phyloP scores from a whole-genome alignment of 495 filamentous ascomycete species.

The Usnea hakonensis region DNA sequence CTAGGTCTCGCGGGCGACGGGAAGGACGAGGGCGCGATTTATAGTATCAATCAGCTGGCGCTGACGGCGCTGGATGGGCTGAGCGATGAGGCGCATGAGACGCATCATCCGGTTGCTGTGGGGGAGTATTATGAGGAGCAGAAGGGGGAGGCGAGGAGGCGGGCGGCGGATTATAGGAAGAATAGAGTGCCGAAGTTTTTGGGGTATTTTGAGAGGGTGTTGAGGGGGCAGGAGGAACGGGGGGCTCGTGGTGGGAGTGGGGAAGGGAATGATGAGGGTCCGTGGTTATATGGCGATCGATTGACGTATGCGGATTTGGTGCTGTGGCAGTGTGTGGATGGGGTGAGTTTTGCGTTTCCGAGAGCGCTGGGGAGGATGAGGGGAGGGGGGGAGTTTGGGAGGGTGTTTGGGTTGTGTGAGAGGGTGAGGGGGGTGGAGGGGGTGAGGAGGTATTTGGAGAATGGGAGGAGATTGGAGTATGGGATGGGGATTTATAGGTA shows the following conservation, averaged over 20 bases:
- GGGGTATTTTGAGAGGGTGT: slow-evolving; percentile 54
- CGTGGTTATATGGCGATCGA: slow-evolving; percentile 50
- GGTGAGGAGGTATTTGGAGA: slow-evolving; percentile 53
- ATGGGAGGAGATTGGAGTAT: slow-evolving; percentile 48
- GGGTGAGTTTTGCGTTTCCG: slow-evolving; percentile 54
- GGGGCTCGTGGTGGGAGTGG: too few species aligned
- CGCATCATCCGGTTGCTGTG: slow-evolving; percentile 54
- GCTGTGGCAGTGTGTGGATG: slow-evolving; percentile 54
- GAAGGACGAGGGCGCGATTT: slow-evolving; percentile 39
- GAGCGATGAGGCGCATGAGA: slow-evolving; percentile 58
- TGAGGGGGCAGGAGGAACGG: too few species aligned
- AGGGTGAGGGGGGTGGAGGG: slow-evolving; percentile 45
- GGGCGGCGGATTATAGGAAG: slow-evolving; percentile 44
- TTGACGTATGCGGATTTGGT: slow-evolving; percentile 62
- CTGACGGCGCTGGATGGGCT: slow-evolving; percentile 59
- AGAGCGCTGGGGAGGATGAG: slow-evolving; percentile 44
- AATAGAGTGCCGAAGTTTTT: slow-evolving; percentile 59
- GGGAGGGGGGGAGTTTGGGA: slow-evolving; percentile 40
- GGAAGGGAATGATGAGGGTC: slow-evolving; percentile 36
- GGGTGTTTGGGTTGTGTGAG: slow-evolving; percentile 50
- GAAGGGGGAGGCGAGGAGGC: slow-evolving; percentile 48
- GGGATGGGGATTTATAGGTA: slow-evolving; percentile 51
- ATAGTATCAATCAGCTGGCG: slow-evolving; percentile 47
- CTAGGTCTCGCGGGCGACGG: slow-evolving; percentile 42
- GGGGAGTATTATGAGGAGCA: slow-evolving; percentile 60